Conservation (phyloP, 441 rosid genomes). For the Kokia cookei region DNA sequence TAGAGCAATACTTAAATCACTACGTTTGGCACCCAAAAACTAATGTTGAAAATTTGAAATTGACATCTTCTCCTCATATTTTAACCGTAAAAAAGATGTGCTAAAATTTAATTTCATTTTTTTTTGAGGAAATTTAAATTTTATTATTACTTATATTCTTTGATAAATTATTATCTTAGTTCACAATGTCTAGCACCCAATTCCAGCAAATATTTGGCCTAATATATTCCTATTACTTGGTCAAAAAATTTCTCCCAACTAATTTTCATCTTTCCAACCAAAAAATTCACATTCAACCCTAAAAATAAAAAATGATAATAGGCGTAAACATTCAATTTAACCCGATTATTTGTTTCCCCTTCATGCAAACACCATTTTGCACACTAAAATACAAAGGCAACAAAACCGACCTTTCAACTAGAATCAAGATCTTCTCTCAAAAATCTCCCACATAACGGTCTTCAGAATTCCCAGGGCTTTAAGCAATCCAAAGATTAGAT, state of each 20-base stretch:
- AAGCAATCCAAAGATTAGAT: conserved; percentile 51
- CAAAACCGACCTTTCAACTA: conserved; percentile 31
- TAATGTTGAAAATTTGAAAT: too few relatives aligned
- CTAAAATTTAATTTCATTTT: too few relatives aligned
- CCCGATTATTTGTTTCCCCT: conserved; percentile 1
- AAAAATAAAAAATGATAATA: background rate
- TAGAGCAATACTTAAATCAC: too few relatives aligned
- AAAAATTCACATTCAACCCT: background rate
- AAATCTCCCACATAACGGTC: conserved; percentile 30
- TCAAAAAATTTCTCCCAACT: background rate
- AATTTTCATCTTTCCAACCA: background rate
- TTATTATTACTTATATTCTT: background rate
- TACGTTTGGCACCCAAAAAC: too few relatives aligned
- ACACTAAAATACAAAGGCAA: background rate
- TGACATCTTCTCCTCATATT: too few relatives aligned
- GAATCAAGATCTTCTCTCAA: conserved; percentile 10
- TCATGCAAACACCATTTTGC: background rate
- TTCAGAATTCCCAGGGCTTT: conserved; percentile 45
- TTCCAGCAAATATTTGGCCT: background rate
- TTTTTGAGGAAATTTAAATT: background rate
- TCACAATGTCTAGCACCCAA: background rate
- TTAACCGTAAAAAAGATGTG: too few relatives aligned
- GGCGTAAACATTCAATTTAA: conserved; percentile 26
- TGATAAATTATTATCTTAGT: background rate
- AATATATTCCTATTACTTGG: background rate